phyloP scores from a whole-genome alignment of 768 basidiomycete species.

The Boletales sp. region DNA sequence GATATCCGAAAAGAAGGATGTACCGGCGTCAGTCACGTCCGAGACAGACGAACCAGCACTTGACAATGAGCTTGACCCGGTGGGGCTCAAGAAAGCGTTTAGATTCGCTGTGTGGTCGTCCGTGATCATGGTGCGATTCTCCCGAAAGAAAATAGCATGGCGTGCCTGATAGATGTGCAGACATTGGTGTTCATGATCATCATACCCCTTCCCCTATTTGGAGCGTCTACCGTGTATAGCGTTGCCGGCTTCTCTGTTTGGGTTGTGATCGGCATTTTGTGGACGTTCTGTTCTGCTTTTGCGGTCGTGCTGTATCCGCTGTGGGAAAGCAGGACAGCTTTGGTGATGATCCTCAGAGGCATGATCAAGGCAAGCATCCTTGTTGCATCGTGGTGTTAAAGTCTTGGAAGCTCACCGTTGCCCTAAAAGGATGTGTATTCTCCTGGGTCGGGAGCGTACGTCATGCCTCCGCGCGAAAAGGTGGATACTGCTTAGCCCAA shows the following conservation, averaged over 20 bases:
- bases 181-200: conserved; percentile 63
- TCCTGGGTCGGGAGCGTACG: conserved; percentile 40
- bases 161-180: conserved; percentile 27
- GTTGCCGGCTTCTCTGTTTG: conserved; percentile 67
- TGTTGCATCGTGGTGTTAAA: no score
- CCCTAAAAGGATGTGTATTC: conserved; percentile 40
- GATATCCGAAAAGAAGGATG: conserved; percentile 37
- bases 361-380: conserved; percentile 52
- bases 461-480: conserved; percentile 5
- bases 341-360: conserved; percentile 56
- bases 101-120: conserved; percentile 77
- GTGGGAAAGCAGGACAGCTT: conserved; percentile 73
- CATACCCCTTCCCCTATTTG: conserved; percentile 86
- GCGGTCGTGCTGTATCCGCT: conserved; percentile 82
- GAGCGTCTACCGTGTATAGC: conserved; percentile 68
- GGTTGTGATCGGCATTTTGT: conserved; percentile 79
- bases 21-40: conserved; percentile 29
- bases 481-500: not conserved
- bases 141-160: not conserved
- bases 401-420: not conserved
- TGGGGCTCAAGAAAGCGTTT: conserved; percentile 68
- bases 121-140: conserved; percentile 46
- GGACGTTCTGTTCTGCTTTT: conserved; percentile 76
- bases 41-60: conserved; percentile 37
- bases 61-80: conserved; percentile 62